Conservation (phyloP, 768 basidiomycete genomes). For the Thelephora ganbajun region DNA sequence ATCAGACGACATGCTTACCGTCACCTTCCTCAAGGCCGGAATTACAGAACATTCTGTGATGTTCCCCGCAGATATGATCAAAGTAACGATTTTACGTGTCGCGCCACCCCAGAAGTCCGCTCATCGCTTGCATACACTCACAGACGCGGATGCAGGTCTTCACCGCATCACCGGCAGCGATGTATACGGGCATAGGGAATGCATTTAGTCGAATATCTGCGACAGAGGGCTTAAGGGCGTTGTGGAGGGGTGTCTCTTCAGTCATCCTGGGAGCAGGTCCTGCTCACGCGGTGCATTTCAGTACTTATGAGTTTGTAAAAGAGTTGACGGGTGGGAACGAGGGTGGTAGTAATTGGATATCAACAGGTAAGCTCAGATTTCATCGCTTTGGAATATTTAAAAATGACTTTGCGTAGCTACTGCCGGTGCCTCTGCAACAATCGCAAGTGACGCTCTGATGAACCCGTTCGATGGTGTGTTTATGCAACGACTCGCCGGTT, state of each 20-base stretch:
- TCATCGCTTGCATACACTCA: neutral
- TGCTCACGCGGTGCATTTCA: constrained; percentile 97
- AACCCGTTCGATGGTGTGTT: constrained; percentile 95
- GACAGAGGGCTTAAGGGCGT: constrained; percentile 78
- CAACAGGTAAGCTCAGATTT: constrained; percentile 56
- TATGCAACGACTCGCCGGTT: neutral
- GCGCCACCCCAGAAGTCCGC: neutral
- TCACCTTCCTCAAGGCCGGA: constrained; percentile 52
- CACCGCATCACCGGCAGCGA: constrained; percentile 67
- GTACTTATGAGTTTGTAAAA: constrained; percentile 88
- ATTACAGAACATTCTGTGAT: constrained; percentile 99
- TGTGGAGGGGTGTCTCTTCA: constrained; percentile 95
- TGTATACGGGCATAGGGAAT: constrained; percentile 83
- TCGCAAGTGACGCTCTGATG: constrained; percentile 95
- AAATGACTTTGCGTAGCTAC: constrained; percentile 34
- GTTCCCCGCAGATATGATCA: constrained; percentile 97
- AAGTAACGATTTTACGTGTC: constrained; percentile 39
- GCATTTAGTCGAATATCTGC: constrained; percentile 87
- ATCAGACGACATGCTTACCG: neutral
- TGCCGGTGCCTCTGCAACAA: constrained; percentile 89
- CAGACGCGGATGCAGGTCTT: constrained; percentile 99
- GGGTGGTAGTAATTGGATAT: constrained; percentile 53
- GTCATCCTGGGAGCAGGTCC: constrained; percentile 96
- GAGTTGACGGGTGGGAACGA: constrained; percentile 84
- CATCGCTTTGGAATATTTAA: constrained; percentile 3